Base-by-base conservation (phyloP, 2,329 filamentous ascomycete genomes). In the Sarocladium strictum region DNA sequence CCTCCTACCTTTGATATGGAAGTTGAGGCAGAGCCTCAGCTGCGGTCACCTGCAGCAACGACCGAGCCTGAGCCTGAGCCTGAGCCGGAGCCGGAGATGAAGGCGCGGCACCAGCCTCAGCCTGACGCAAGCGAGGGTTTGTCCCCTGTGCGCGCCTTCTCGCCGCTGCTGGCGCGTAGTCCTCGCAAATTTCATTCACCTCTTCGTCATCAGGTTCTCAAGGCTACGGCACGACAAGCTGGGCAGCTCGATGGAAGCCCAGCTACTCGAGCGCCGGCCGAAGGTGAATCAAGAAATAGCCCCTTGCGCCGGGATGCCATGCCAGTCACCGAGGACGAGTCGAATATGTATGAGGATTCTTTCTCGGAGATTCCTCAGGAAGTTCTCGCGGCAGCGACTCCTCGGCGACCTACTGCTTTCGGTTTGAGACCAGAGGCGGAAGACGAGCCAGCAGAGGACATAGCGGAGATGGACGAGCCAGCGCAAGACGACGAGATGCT, bases 341-440 rank as follows among this genome's bases (percentile, higher is more conserved):
- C 67, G 2, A 66, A 65, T 37, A 51, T 64, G 26, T 78, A 80
- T 43, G 76, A 81, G 1, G 79, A 83, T 58, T 80, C 78, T 0
- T 83, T 83, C 59, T 83, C 79, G 0, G 77, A 80, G 53, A 79
- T 83, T 15, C 78, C 80, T 1, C 73, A 78, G 15, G 71, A 65
- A 3, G 67, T 81, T 2, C 71, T 83, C 3, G 71, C 70, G 14
- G 76, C 76, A 26, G 79, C 77, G 3, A 79, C 73, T 1, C 78
- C 74, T 1, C 65, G 63, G 26, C 71, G 62, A 15, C 58, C 62
- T 2, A 49, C 52, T 23, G 49, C 21, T 17, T 47, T 41, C 27
- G 37, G 15, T 2, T 17, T 35, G 6, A 50, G 52, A 10, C 53
- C 54, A n/a, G 58, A 56, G 10, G 21, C 59, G 19, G 54, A 58